Conservation (phyloP, 768 basidiomycete genomes). For the Phaeolepiota aurea region DNA sequence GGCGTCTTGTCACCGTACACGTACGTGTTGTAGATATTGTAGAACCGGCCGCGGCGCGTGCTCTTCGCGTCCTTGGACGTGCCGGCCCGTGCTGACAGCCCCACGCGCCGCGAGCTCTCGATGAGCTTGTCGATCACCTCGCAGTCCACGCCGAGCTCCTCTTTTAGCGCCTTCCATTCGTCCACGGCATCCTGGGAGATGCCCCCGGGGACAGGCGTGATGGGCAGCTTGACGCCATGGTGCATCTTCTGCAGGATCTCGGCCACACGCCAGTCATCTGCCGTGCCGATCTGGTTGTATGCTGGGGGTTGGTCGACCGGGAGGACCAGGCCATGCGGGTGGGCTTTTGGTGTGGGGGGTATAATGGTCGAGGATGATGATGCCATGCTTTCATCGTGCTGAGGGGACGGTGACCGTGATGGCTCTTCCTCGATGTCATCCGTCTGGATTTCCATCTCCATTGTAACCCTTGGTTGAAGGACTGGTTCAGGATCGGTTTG, state of each 20-base stretch:
- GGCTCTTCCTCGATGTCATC: slow-evolving; percentile 29
- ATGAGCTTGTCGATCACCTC: slow-evolving; percentile 68
- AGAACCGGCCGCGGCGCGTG: slow-evolving; percentile 48
- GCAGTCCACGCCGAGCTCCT: slow-evolving; percentile 73
- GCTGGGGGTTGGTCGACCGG: slow-evolving; percentile 60
- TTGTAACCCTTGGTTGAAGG: slow-evolving; percentile 26
- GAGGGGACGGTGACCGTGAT: slow-evolving; percentile 39
- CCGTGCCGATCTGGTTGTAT: slow-evolving; percentile 52
- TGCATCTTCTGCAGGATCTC: slow-evolving; percentile 69
- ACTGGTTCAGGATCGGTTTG: slow-evolving; percentile 27
- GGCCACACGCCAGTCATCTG: slow-evolving; percentile 46
- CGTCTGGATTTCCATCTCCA: slow-evolving; percentile 63
- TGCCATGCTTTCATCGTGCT: slow-evolving; percentile 50
- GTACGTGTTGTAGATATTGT: slow-evolving; percentile 82
- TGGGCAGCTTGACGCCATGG: slow-evolving; percentile 41
- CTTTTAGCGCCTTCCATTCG: slow-evolving; percentile 76
- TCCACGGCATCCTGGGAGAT: slow-evolving; percentile 60
- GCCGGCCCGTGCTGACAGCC: slow-evolving; percentile 7
- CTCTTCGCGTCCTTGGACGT: slow-evolving; percentile 9
- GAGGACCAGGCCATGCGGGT: slow-evolving; percentile 19
- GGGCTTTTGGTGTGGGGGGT: slow-evolving; percentile 60
- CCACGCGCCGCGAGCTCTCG: slow-evolving; percentile 20
- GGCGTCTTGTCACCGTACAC: slow-evolving; percentile 37
- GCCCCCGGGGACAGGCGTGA: slow-evolving; percentile 37
- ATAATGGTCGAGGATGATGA: slow-evolving; percentile 70